Evolutionary conservation across 208 protist species (phyloP), one percentile per base, ranked within the genome.

Genomic region (Polymyxa betae): DNA sequence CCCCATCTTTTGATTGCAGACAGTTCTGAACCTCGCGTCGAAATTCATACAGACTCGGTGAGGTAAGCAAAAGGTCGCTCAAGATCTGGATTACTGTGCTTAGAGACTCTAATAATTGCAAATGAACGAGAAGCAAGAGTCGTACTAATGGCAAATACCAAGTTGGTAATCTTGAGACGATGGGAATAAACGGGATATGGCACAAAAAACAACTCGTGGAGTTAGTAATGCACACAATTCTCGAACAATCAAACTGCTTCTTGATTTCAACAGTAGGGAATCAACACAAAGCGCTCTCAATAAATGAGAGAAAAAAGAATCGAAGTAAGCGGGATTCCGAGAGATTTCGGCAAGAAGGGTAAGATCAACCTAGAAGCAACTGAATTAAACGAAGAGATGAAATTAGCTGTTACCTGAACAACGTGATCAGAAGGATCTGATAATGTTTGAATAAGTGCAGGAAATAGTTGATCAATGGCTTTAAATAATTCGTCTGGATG

Each of bases 291-390:
- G 35, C 72, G 40, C 72, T 5, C 12, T 35, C 35, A 82, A 45
- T 20, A 82, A 5, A 82, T 82, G 72, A 20, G 40, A 20, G 72
- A 82, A 82, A 35, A 82, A 5, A 5, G n/a, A 1, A 94, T 92
- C 38, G 95, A 95, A 0, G 98, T 98, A 10, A 97, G 92, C 0
- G 98, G 91, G 49, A 97, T 96, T 82, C 72, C 72, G 5, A 20
- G 72, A 82, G 5, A 82, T 43, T 5, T 5, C n/a, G 5, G n/a
- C 72, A 12, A 82, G 40, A 43, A 82, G 16, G n/a, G 72, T 20
- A 35, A 82, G 72, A 43, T 5, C n/a, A 5, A 82, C 72, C 72
- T 82, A 43, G n/a, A 82, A 5, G 35, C 16, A 40, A 35, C 16
- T 82, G 35, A 38, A 5, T 82, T n/a, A 5, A 82, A 45, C 5